Percentiles rank a stretch among this genome's conserved stretches.
Evolutionary conservation across 805 yeast species (phyloP).

Genomic region (Wickerhamiella nectarea): DNA sequence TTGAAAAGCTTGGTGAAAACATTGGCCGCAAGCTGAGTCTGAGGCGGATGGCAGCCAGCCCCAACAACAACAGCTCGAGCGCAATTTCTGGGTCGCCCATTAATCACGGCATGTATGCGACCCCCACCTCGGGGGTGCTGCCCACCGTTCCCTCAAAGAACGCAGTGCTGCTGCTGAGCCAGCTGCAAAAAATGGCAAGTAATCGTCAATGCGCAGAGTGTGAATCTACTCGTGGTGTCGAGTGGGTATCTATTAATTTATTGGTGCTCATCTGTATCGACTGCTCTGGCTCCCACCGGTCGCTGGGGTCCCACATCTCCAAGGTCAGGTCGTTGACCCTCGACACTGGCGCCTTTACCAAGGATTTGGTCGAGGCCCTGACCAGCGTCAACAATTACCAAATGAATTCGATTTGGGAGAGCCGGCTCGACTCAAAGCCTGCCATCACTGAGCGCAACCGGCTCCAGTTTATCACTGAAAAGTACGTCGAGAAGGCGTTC

Average conservation of each 20-base stretch:
- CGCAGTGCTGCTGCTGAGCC: slow-evolving; percentile 10
- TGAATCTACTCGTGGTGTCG: slow-evolving; percentile 44
- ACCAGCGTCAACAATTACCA: slow-evolving; percentile 40
- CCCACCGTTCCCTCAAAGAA: slow-evolving; percentile 5
- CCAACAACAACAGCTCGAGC: neutral
- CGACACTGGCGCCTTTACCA: slow-evolving; percentile 45
- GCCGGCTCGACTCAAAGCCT: slow-evolving; percentile 19
- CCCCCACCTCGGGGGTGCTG: neutral
- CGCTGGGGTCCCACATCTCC: slow-evolving; percentile 69
- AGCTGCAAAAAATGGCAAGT: slow-evolving; percentile 29
- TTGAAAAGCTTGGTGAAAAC: slow-evolving; percentile 14
- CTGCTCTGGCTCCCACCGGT: slow-evolving; percentile 81
- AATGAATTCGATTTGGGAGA: slow-evolving; percentile 53
- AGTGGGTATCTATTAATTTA: slow-evolving; percentile 75
- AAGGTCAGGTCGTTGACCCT: slow-evolving; percentile 66
- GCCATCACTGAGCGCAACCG: slow-evolving; percentile 34
- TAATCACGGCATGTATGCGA: neutral
- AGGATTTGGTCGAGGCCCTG: slow-evolving; percentile 46
- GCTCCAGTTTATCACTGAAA: slow-evolving; percentile 44
- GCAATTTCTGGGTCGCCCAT: neutral
- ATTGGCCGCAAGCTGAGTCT: slow-evolving; percentile 19
- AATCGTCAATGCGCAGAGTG: slow-evolving; percentile 73
- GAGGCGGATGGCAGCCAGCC: slow-evolving; percentile 9
- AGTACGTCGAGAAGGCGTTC: slow-evolving; percentile 46
- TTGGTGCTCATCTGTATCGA: slow-evolving; percentile 63